Percentiles rank a stretch among this genome's conserved stretches.
phyloP scores from a whole-genome alignment of 306 rosid species.

The Trifolium dubium region DNA sequence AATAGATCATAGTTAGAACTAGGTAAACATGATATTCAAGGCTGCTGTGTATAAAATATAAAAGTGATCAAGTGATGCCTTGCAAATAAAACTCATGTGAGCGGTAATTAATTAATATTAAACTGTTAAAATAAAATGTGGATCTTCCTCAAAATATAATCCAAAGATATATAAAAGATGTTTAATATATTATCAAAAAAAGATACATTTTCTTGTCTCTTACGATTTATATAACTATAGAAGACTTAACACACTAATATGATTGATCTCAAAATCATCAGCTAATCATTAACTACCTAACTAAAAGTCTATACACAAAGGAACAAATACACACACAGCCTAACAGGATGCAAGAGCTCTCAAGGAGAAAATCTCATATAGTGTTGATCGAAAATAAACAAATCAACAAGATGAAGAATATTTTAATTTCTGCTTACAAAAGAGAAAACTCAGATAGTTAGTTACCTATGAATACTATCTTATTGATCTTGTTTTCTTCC shows the following conservation, averaged over 20 bases:
- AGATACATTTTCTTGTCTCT: neutral
- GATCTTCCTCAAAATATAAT: too few species aligned
- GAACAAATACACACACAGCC: conserved; percentile 11
- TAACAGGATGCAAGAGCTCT: conserved; percentile 42
- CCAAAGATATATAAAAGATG: too few species aligned
- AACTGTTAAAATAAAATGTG: too few species aligned
- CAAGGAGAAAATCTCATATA: too few species aligned
- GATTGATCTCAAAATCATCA: conserved; percentile 18
- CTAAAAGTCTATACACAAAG: conserved; percentile 5
- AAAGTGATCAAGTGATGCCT: too few species aligned
- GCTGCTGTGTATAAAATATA: too few species aligned
- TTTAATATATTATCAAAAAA: too few species aligned
- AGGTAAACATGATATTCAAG: too few species aligned
- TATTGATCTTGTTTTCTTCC: conserved; percentile 70
- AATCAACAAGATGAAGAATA: conserved; percentile 19
- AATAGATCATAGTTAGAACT: too few species aligned
- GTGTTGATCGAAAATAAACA: conserved; percentile 30
- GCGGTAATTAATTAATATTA: too few species aligned
- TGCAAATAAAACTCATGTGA: too few species aligned
- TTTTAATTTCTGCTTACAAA: conserved; percentile 10
- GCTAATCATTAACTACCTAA: conserved; percentile 27
- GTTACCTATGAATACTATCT: conserved; percentile 90
- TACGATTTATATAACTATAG: too few species aligned
- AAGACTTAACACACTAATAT: neutral
- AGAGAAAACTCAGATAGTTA: neutral